A percentile compares a stretch with the other conserved stretches of the same genome.
These are phyloP conservation scores for Brasenia schreberi DNA, from an alignment of 164 flowering plant genomes.

Conservation along the genomic window DNA sequence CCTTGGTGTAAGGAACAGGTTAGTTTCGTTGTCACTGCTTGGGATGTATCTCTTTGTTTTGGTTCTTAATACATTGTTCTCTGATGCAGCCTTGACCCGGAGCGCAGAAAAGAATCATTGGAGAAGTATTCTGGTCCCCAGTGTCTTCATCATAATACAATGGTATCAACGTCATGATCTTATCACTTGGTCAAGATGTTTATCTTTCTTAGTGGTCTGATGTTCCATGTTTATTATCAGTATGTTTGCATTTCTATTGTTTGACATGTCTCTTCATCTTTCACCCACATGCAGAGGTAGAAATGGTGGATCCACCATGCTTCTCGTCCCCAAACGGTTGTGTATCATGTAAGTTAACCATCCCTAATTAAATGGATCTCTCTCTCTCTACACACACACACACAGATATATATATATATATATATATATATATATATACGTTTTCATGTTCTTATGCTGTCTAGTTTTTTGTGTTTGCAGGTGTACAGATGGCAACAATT, in stretches of 20 bases:
- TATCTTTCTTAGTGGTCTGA: too few relatives aligned
- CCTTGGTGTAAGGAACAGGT: constrained; percentile 96
- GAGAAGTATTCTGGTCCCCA: constrained; percentile 69
- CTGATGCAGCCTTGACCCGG: constrained; percentile 83
- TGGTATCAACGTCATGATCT: neutral
- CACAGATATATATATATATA: too few relatives aligned
- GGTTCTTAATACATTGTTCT: neutral
- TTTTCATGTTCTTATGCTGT: neutral
- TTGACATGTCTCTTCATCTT: neutral
- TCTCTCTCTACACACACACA: too few relatives aligned
- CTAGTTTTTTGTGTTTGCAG: neutral
- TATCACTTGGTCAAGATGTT: too few relatives aligned
- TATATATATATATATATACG: too few relatives aligned
- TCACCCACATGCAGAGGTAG: neutral
- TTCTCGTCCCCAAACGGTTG: neutral
- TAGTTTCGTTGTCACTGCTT: neutral
- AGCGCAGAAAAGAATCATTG: constrained; percentile 77
- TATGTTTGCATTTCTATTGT: neutral
- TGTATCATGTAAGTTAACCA: neutral
- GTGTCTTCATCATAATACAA: constrained; percentile 7
- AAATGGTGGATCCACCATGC: neutral
- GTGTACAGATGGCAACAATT: neutral
- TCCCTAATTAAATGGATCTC: neutral
- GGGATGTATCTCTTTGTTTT: neutral
- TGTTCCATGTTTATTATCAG: neutral